Evolutionary conservation across 495 filamentous ascomycete genomes (phyloP).

Genomic region (Penicillium alfredii): DNA sequence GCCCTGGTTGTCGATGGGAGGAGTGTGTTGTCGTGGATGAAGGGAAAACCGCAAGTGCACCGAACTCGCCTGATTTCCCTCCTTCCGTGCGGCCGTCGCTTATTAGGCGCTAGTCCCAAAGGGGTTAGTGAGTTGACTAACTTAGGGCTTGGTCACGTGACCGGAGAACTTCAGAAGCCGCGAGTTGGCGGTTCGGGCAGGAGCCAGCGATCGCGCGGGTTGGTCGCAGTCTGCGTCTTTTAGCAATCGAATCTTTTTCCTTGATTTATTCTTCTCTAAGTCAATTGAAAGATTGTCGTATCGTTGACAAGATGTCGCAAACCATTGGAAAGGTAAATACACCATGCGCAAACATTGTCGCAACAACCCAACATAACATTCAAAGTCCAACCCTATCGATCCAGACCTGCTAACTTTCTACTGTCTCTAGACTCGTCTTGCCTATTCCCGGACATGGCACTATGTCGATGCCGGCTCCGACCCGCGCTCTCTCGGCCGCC

Average conservation of each 20-base stretch:
- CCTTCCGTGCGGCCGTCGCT: conserved; percentile 45
- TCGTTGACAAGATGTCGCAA: conserved; percentile 37
- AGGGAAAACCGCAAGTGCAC: conserved; percentile 27
- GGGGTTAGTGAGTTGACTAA: conserved; percentile 8
- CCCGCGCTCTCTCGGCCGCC: conserved; percentile 62
- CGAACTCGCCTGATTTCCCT: conserved; percentile 30
- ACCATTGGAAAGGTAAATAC: conserved; percentile 41
- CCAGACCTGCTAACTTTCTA: too few species aligned
- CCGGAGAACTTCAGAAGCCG: conserved; percentile 3
- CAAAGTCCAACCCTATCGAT: too few species aligned
- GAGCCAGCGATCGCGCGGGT: too few species aligned
- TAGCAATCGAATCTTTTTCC: too few species aligned
- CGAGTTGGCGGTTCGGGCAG: too few species aligned
- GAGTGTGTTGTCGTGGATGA: conserved; percentile 40
- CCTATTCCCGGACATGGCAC: conserved; percentile 95
- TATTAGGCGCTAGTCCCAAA: conserved; percentile 29
- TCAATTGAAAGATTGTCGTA: background rate
- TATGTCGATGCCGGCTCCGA: conserved; percentile 65
- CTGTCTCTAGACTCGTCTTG: conserved; percentile 79
- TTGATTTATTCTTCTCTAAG: too few species aligned
- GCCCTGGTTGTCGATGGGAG: conserved; percentile 42
- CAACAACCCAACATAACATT: conserved; percentile 5
- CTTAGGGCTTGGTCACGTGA: conserved; percentile 31
- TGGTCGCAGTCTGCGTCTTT: too few species aligned
- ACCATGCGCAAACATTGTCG: conserved; percentile 1